Evolutionary conservation across 805 yeast species (phyloP).

Genomic region (Yarrowia divulgata): DNA sequence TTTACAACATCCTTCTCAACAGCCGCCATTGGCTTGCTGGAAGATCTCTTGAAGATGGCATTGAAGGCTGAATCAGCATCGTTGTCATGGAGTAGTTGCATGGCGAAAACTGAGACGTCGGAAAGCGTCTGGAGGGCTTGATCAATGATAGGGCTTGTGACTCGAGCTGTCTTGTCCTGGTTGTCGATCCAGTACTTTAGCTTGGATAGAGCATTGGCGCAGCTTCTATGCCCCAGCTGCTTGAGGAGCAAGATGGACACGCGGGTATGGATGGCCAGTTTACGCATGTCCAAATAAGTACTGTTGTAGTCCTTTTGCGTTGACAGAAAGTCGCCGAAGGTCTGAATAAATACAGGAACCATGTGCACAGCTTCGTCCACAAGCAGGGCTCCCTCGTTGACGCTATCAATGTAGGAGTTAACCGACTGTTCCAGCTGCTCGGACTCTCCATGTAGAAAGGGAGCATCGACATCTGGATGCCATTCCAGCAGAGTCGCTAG

Average conservation of each 20-base stretch:
- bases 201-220: conserved; percentile 23
- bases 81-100: conserved; percentile 4
- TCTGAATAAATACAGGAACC: conserved; percentile 16
- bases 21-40: conserved; percentile 23
- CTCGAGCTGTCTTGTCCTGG: conserved; percentile 10
- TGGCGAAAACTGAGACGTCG: conserved; percentile 2
- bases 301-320: conserved; percentile 6
- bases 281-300: conserved; percentile 7
- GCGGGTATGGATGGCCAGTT: conserved; percentile 5
- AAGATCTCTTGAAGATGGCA: conserved; percentile 9
- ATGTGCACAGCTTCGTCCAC: conserved; percentile 14
- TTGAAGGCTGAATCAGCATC: conserved; percentile 12
- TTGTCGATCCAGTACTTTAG: conserved; percentile 25
- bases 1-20: conserved; percentile 5
- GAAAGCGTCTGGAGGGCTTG: background rate
- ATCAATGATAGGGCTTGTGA: conserved; percentile 13
- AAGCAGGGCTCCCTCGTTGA: conserved; percentile 18
- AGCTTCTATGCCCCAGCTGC: conserved; percentile 8
- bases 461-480: conserved; percentile 17
- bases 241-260: conserved; percentile 12
- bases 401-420: conserved; percentile 16
- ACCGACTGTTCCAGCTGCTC: conserved; percentile 19
- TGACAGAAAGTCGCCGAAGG: conserved; percentile 4
- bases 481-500: conserved; percentile 22
- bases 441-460: conserved; percentile 17